These are phyloP conservation scores for Dictyostelium firmibasis DNA, from an alignment of 78 protist genomes.

Conservation along the genomic window DNA sequence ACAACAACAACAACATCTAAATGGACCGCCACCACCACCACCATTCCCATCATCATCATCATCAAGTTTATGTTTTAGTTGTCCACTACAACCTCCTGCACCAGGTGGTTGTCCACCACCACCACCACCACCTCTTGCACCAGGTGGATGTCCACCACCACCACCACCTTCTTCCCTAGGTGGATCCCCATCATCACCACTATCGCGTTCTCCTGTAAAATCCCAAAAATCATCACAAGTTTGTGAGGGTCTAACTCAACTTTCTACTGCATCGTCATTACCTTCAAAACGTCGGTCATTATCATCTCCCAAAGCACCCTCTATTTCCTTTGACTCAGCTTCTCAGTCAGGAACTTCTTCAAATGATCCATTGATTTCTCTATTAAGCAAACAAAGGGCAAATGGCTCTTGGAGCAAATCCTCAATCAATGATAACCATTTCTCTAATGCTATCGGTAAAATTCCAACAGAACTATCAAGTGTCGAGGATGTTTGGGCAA, in stretches of 20 bases:
- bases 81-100: background rate
- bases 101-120: background rate
- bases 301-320: no score
- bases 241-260: background rate
- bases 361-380: background rate
- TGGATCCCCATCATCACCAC: background rate
- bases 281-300: background rate
- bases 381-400: slow-evolving; percentile 42
- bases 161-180: background rate
- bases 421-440: background rate
- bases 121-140: background rate
- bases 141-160: background rate
- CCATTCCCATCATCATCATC: background rate
- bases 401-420: slow-evolving; percentile 35
- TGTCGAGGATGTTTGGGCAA: slow-evolving; percentile 22
- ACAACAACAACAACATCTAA: background rate
- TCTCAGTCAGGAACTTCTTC: background rate
- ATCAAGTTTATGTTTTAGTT: background rate
- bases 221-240: background rate
- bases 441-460: background rate
- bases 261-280: no score
- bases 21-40: background rate
- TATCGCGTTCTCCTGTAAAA: background rate
- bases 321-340: no score
- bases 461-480: background rate